Conservation (phyloP, 1,284 basidiomycete species). For the Afroboletus lepidellus region DNA sequence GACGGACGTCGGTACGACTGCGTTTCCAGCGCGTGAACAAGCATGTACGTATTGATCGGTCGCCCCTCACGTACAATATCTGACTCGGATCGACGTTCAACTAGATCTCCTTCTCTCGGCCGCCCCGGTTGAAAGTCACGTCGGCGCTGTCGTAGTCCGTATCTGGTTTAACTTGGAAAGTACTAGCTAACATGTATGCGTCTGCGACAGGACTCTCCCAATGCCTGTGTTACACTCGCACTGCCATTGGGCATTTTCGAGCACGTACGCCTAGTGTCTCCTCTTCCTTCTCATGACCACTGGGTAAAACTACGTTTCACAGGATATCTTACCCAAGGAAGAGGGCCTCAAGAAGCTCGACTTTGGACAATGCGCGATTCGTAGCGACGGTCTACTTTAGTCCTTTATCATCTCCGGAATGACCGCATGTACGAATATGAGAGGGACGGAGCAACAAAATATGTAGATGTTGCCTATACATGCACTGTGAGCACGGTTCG, state of each 20-base stretch:
- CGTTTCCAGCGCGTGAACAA: slow-evolving; percentile 59
- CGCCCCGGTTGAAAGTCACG: slow-evolving; percentile 74
- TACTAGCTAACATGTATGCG: not conserved
- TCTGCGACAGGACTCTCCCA: slow-evolving; percentile 60
- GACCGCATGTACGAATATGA: not conserved
- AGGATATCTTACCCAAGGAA: slow-evolving; percentile 65
- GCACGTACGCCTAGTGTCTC: slow-evolving; percentile 42
- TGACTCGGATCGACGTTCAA: not conserved
- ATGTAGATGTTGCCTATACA: not conserved
- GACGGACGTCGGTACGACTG: not conserved
- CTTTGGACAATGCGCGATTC: slow-evolving; percentile 65
- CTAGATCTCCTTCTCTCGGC: slow-evolving; percentile 73
- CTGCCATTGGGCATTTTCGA: slow-evolving; percentile 74
- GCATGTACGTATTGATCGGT: slow-evolving; percentile 47
- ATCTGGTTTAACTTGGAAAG: not conserved
- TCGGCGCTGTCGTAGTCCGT: slow-evolving; percentile 69
- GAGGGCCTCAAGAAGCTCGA: slow-evolving; percentile 56
- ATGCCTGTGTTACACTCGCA: slow-evolving; percentile 73
- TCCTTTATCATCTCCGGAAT: not conserved
- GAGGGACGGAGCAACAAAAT: too few species aligned
- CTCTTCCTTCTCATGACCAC: not conserved
- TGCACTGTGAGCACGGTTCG: too few species aligned
- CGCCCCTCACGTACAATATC: not conserved
- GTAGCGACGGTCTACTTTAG: slow-evolving; percentile 58
- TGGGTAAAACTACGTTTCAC: not conserved